Evolutionary conservation across 169 alveolate species (phyloP), one percentile per base, ranked within the genome.

Genomic region (Eimeria praecox): DNA sequence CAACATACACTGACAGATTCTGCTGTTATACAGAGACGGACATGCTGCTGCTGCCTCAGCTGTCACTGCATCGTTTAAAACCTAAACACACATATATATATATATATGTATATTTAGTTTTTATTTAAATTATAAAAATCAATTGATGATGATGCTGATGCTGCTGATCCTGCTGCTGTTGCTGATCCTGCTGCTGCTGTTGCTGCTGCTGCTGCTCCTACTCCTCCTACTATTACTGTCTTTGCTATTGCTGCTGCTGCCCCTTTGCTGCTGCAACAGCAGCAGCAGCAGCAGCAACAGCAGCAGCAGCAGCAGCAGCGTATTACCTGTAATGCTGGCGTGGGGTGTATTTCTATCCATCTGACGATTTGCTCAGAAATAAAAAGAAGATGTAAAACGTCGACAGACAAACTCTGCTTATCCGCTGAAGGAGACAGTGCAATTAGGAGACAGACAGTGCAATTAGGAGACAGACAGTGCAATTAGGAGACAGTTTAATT

Each of bases 301-400:
- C 83, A 24, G 52, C 52, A 24, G 83, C 83, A 24, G 83, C 83
- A 24, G 83, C 83, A 24, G 83, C 49, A 24, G 83, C 52, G 16
- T 40, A 9, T 3, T 86, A 62, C 93, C 69, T 93, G 94, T 33
- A 93, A 42, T 27, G 86, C 89, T 27, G 93, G 88, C 40, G 66
- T 46, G n/a, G 94, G 94, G 73, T 93, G 87, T 64, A 82, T 52
- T n/a, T 93, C 92, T 8, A 93, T 9, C 96, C 96, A 90, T 66
- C 59, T 10, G 59, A 90, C 78, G 27, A 90, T 75, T 92, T 83
- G 92, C 40, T 85, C 94, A 30, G 93, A 80, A 73, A 83, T 40
- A 33, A 80, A 82, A n/a, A 93, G 75, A 56, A 85, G 85, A 35
- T 93, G 96, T 35, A 87, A 83, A 9, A 89, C 87, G 71, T 83